Evolutionary conservation across 495 filamentous ascomycete species (phyloP), one percentile per base, ranked within the genome.

Genomic region (Penicillium roqueforti): DNA sequence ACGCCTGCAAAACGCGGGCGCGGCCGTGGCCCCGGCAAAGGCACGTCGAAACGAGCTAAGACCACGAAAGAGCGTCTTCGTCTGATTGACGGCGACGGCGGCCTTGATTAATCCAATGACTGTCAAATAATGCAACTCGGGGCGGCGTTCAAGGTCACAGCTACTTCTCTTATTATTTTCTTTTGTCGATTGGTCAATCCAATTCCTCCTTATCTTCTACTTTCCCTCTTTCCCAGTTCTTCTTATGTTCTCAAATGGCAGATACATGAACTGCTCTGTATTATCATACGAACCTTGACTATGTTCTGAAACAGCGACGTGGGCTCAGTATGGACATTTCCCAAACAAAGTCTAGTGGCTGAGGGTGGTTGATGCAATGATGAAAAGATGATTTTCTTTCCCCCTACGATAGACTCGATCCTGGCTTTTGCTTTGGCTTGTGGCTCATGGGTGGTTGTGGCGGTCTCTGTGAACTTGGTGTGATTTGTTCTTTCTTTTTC

Each of bases 61-160:
- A 95, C 89, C 36, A 84, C 87, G 3, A 92, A 95, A 70, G 89
- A 96, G 72, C 79, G 89, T 57, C 80, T 96, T 43, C 87, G 88
- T 26, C 86, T 96, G 60, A 89, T 91, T 16, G 91, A 96, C 66
- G 91, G 89, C 20, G 80, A 87, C 44, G 76, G 76, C n/a, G 80
- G 73, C 14, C 62, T 76, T 40, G 59, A 55, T 53, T 71, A 66
- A 55, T 42, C 22, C 28, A 45, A 28, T 49, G 62, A 44, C 26
- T 54, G 48, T 61, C 63, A 39, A 54, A 41, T 61, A 64, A 43
- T 66, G 57, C 54, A 56, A 61, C 58, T 61, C 60, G 64, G 61
- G 57, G 50, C 56, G 70, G 70, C 67, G 70, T 73, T 44, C 68
- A n/a, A 34, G 50, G 18, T 53, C 54, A 49, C n/a, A 11, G 14